phyloP scores from a whole-genome alignment of 23 red algal genomes.

The Agarophyton chilense region DNA sequence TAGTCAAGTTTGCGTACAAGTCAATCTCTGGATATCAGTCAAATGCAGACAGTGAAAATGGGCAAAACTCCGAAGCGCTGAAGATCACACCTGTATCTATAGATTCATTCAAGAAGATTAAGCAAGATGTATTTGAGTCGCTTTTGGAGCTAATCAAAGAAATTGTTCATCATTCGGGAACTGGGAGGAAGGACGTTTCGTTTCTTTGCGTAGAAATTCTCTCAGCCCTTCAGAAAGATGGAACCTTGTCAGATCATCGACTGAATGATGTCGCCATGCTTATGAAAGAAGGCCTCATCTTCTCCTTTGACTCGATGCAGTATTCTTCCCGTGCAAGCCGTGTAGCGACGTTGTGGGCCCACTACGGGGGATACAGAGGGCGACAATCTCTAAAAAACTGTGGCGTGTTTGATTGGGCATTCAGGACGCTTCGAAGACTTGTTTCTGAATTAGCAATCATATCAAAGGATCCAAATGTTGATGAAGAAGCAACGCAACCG shows the following conservation, averaged over 20 bases:
- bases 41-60: not conserved
- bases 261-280: constrained; percentile 25
- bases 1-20: constrained; percentile 7
- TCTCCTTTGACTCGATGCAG: not conserved
- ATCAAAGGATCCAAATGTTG: constrained; percentile 9
- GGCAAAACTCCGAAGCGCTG: not conserved
- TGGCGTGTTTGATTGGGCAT: constrained; percentile 26
- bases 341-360: constrained; percentile 44
- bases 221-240: constrained; percentile 45
- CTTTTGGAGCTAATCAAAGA: constrained; percentile 37
- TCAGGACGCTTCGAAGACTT: constrained; percentile 19
- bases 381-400: constrained; percentile 5
- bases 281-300: constrained; percentile 15
- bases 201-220: constrained; percentile 53
- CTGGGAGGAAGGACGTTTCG: constrained; percentile 21
- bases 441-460: not conserved
- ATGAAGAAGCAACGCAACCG: constrained; percentile 48
- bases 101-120: constrained; percentile 20
- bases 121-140: constrained; percentile 53
- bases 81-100: constrained; percentile 24
- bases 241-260: constrained; percentile 25
- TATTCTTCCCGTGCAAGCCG: constrained; percentile 10
- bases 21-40: not conserved
- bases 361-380: constrained; percentile 49
- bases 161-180: constrained; percentile 6